Conservation (phyloP, 2,329 filamentous ascomycete species). For the Penicillium sp. region DNA sequence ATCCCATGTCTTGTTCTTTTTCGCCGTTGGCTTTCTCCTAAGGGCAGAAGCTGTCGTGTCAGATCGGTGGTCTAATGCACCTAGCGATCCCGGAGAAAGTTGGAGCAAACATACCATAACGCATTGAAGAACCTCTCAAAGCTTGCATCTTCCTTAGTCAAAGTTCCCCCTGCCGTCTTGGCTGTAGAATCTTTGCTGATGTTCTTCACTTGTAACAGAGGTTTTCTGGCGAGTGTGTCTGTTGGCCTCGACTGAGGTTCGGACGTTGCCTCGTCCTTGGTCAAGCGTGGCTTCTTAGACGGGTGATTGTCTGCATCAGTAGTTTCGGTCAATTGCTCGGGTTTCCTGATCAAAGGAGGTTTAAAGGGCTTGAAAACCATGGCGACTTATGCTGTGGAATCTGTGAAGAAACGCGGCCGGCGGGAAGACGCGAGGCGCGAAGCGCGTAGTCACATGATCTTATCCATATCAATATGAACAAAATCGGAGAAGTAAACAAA, state of each 20-base stretch:
- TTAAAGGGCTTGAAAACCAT: slow-evolving; percentile 54
- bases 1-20: slow-evolving; percentile 79
- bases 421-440: slow-evolving; percentile 20
- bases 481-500: not conserved
- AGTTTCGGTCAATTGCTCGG: slow-evolving; percentile 8
- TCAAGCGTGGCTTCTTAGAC: slow-evolving; percentile 45
- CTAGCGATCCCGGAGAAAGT: not conserved
- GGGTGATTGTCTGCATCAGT: slow-evolving; percentile 25
- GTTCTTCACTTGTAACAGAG: slow-evolving; percentile 40
- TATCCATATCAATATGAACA: not conserved
- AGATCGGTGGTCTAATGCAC: not conserved
- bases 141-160: slow-evolving; percentile 11
- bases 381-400: slow-evolving; percentile 13
- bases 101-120: slow-evolving; percentile 45
- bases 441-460: slow-evolving; percentile 32
- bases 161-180: slow-evolving; percentile 7
- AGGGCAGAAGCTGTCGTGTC: not conserved
- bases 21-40: slow-evolving; percentile 69
- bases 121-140: slow-evolving; percentile 52
- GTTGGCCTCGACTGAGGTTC: slow-evolving; percentile 14
- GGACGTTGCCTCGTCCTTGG: slow-evolving; percentile 23
- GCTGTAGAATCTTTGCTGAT: slow-evolving; percentile 16
- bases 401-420: slow-evolving; percentile 1
- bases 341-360: slow-evolving; percentile 48
- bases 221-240: slow-evolving; percentile 31